A percentile compares a stretch with the other conserved stretches of the same genome.
These are phyloP conservation scores for Ailanthus altissimus DNA, from an alignment of 345 rosid species.

Conservation along the genomic window DNA sequence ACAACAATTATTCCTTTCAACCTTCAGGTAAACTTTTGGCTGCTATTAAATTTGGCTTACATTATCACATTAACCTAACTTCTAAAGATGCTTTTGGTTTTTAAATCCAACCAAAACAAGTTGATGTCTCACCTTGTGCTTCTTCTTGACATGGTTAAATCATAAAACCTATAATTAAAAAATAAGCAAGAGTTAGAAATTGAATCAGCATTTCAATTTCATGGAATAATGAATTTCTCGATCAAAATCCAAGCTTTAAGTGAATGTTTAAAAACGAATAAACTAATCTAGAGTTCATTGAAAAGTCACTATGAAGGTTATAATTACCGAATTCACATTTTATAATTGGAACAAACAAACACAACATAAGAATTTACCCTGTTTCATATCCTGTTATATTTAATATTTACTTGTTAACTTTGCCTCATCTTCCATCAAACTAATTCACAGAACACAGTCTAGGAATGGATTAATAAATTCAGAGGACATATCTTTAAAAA, in stretches of 20 bases:
- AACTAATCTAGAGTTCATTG: neutral
- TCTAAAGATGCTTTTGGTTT: neutral
- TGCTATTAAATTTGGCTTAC: neutral
- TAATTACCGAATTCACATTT: neutral
- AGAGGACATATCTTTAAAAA: too few relatives aligned
- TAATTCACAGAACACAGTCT: too few relatives aligned
- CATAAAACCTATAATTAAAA: constrained; percentile 64
- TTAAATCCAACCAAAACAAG: neutral
- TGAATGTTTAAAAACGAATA: neutral
- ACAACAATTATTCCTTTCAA: neutral
- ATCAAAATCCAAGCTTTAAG: neutral
- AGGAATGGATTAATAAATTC: too few relatives aligned
- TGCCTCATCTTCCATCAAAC: too few relatives aligned
- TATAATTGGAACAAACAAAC: too few relatives aligned
- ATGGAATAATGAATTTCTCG: neutral
- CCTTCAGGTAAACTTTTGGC: neutral
- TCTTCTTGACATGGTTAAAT: constrained; percentile 61
- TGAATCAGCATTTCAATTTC: neutral
- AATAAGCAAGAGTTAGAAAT: constrained; percentile 14
- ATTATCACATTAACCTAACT: neutral
- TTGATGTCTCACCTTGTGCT: constrained; percentile 63
- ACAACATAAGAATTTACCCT: too few relatives aligned
- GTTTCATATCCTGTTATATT: too few relatives aligned
- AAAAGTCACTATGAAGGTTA: neutral
- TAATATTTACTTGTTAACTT: too few relatives aligned